Percentiles rank a stretch among this genome's conserved stretches.
phyloP scores from a whole-genome alignment of 495 filamentous ascomycete genomes.

The Tuber calosporum region DNA sequence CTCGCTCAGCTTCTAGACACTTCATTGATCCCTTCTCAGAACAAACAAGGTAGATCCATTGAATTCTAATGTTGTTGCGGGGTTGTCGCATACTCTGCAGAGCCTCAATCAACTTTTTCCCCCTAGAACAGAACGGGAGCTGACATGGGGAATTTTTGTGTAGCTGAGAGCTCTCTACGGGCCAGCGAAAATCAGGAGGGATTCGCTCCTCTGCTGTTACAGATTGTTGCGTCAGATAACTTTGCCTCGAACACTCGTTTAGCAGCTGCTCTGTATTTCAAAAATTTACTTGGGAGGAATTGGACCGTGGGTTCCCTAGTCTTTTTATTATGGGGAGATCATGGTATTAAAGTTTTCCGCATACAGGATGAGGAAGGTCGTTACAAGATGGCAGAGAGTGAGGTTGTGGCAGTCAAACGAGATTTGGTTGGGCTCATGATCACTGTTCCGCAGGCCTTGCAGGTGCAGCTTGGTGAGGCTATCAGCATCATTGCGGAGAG shows the following conservation, averaged over 20 bases:
- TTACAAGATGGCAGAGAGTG: constrained; percentile 71
- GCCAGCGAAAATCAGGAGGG: constrained; percentile 68
- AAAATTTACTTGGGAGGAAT: constrained; percentile 91
- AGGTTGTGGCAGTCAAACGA: constrained; percentile 81
- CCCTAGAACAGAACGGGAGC: constrained; percentile 6
- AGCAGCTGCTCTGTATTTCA: constrained; percentile 90
- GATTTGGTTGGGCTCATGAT: constrained; percentile 97
- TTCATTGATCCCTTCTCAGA: constrained; percentile 74
- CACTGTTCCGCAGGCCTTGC: constrained; percentile 72
- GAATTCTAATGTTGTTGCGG: constrained; percentile 13
- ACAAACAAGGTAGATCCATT: constrained; percentile 68
- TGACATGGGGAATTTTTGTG: constrained; percentile 27
- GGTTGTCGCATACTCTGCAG: constrained; percentile 14
- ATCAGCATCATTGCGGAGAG: constrained; percentile 96
- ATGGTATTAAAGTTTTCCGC: constrained; percentile 9
- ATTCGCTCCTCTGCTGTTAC: constrained; percentile 81
- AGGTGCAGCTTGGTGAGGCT: constrained; percentile 88
- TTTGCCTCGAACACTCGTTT: constrained; percentile 70
- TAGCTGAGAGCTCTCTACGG: constrained; percentile 74
- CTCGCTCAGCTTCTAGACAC: constrained; percentile 74
- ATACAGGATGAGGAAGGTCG: constrained; percentile 76
- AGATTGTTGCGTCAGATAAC: constrained; percentile 68
- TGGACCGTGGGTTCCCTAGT: constrained; percentile 57
- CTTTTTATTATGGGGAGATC: constrained; percentile 16
- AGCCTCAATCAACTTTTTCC: constrained; percentile 11